Base-by-base conservation (phyloP, 371 early-diverging fungal species). In the Zopfochytrium polystomum region DNA sequence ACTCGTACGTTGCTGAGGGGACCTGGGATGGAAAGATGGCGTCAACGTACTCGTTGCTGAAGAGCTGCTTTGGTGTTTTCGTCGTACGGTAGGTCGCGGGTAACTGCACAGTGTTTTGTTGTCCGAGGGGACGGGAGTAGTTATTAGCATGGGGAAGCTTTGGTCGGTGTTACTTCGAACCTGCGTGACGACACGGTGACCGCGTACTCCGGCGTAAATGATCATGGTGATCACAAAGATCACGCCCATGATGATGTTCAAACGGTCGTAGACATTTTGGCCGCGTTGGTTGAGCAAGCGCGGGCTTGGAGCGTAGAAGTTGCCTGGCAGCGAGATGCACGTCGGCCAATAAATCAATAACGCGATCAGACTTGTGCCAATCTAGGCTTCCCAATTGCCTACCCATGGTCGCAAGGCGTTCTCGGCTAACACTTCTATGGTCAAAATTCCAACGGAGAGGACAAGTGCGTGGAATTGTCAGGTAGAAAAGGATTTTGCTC, bases 51-150 rank as follows among this genome's bases (percentile, higher is more conserved):
- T 67, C 70, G 61, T 55, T 27, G 25, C 69, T 62, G 42, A 60
- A 38, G 20, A 73, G 51, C 33, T 52, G 55, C 2, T 49, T 51
- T 33, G 76, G 76, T 18, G 53, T 20, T 45, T 63, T 33, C 4
- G 72, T 70, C 22, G 76, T 73, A 29, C 70, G 58, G 62, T 46
- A 75, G 11, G 76, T 75, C 20, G 73, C 76, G 1, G 76, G 76
- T 11, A 75, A 60, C 71, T 73, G 42, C 11, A n/a, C n/a, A n/a
- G n/a, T n/a, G n/a, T n/a, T n/a, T n/a, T n/a, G n/a, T n/a, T n/a
- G n/a, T n/a, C 4, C 23, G 30, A 43, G 35, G 22, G 34, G 5
- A 6, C n/a, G 25, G 2, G n/a, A 27, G 22, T 25, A 13, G 45
- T 25, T 43, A 42, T 3, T 11, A 9, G 18, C 55, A 42, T 42